phyloP scores from a whole-genome alignment of 202 grass and related monocot species.

The Miscanthus sacchariflorus region DNA sequence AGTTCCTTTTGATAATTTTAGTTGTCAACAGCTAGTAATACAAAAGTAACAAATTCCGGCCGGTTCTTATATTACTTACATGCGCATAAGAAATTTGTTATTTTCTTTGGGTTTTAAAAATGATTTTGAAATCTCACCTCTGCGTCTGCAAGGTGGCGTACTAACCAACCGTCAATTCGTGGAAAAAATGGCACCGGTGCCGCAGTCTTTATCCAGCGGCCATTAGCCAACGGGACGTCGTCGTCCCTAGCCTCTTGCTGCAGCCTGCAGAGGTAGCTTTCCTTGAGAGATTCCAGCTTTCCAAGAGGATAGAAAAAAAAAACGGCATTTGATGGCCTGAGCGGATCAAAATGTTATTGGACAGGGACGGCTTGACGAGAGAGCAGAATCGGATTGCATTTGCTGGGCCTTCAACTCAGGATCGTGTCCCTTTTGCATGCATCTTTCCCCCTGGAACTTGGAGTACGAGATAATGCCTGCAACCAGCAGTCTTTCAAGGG shows the following conservation, averaged over 20 bases:
- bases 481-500: neutral
- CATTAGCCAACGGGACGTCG: neutral
- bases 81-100: no score
- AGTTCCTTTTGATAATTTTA: neutral
- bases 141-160: neutral
- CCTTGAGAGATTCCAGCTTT: conserved; percentile 17
- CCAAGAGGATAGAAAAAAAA: neutral
- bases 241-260: neutral
- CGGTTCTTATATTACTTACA: no score
- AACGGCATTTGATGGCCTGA: conserved; percentile 2
- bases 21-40: neutral
- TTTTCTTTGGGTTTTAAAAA: neutral
- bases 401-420: conserved; percentile 6
- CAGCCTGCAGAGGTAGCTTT: no score
- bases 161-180: neutral
- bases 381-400: conserved; percentile 39
- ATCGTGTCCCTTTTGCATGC: neutral
- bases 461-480: neutral
- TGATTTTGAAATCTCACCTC: neutral
- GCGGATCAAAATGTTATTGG: conserved; percentile 16
- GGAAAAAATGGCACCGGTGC: neutral
- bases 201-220: no score
- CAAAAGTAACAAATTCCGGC: no score
- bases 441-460: neutral
- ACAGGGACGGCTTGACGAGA: neutral